Evolutionary conservation across 805 yeast species (phyloP).

Genomic region (Zygotorulaspora florentina): DNA sequence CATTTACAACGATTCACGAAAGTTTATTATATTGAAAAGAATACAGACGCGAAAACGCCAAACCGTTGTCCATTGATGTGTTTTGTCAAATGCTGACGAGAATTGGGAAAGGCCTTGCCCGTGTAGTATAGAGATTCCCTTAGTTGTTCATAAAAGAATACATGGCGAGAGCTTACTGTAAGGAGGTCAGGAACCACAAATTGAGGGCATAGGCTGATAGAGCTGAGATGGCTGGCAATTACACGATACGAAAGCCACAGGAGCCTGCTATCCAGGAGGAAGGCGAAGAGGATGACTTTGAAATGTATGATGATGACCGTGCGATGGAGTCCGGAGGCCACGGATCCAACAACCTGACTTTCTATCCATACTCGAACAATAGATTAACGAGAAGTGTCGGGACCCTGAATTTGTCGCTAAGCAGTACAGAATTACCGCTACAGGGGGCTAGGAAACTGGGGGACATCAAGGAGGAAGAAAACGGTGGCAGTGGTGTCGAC

Average conservation of each 20-base stretch:
- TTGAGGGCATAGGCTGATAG: background rate
- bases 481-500: constrained; percentile 16
- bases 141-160: no score
- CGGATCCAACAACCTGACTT: constrained; percentile 25
- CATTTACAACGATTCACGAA: constrained; percentile 9
- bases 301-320: constrained; percentile 12
- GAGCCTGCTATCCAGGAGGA: constrained; percentile 10
- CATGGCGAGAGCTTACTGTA: no score
- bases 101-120: no score
- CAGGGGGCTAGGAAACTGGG: constrained; percentile 6
- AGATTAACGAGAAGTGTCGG: constrained; percentile 50
- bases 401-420: constrained; percentile 46
- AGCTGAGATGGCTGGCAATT: constrained; percentile 8
- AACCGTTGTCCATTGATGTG: background rate
- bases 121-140: no score
- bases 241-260: constrained; percentile 2
- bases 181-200: background rate
- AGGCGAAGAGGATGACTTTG: constrained; percentile 16
- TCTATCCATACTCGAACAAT: constrained; percentile 29
- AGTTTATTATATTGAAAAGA: background rate
- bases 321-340: background rate
- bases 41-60: constrained; percentile 10
- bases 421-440: constrained; percentile 27
- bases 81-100: background rate
- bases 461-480: constrained; percentile 16